Conservation (phyloP, 2,329 filamentous ascomycete species). For the Alternaria burnsii region DNA sequence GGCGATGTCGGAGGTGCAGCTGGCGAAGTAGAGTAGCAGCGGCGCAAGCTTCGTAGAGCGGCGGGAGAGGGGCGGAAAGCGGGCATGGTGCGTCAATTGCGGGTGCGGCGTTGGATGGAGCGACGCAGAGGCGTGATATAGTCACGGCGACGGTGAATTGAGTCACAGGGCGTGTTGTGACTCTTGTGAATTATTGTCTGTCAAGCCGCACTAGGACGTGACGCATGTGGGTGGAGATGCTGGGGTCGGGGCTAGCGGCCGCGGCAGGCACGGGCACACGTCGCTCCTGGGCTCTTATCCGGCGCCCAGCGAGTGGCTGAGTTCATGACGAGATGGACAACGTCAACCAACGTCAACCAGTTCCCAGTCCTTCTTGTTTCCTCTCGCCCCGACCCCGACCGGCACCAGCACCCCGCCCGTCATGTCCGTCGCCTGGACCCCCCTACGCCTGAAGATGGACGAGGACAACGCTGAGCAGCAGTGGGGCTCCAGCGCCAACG, state of each 20-base stretch:
- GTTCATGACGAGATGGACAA: constrained; percentile 26
- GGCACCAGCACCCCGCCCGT: neutral
- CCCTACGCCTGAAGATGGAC: constrained; percentile 17
- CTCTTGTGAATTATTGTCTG: constrained; percentile 19
- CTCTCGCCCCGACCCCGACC: constrained; percentile 8
- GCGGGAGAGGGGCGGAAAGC: constrained; percentile 39
- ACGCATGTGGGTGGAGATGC: constrained; percentile 16
- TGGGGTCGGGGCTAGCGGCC: constrained; percentile 15
- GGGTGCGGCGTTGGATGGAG: neutral
- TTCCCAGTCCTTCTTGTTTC: neutral
- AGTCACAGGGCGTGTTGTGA: constrained; percentile 32
- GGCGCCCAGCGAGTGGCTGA: constrained; percentile 21
- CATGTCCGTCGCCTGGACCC: constrained; percentile 19
- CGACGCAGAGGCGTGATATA: constrained; percentile 24
- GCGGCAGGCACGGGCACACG: constrained; percentile 15
- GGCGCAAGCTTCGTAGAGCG: constrained; percentile 44
- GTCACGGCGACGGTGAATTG: constrained; percentile 5
- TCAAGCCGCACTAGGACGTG: constrained; percentile 25
- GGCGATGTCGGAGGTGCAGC: constrained; percentile 60
- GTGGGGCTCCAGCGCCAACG: constrained; percentile 38
- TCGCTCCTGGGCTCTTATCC: constrained; percentile 11
- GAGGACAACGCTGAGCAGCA: constrained; percentile 42
- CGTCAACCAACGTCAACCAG: constrained; percentile 2
- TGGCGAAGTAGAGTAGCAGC: constrained; percentile 44
- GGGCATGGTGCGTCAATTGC: constrained; percentile 38